Percentiles rank a stretch among this genome's conserved stretches.
These are phyloP conservation scores for Solanum clarkiae DNA, from an alignment of 257 asterid genomes.

Conservation along the genomic window DNA sequence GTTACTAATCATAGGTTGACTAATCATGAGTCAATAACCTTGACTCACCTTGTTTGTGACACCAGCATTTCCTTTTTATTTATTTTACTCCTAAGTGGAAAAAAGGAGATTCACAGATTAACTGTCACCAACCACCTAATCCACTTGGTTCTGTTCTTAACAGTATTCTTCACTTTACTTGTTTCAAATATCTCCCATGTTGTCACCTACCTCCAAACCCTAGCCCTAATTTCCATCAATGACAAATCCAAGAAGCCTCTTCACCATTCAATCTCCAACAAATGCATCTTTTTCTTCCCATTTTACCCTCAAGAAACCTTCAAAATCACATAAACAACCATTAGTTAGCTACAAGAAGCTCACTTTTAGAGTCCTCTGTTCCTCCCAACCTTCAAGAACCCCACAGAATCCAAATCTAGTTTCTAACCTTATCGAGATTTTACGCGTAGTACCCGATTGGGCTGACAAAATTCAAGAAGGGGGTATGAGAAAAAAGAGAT, in stretches of 20 bases:
- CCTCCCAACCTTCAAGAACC: conserved; percentile 10
- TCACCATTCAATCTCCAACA: conserved; percentile 14
- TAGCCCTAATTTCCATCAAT: conserved; percentile 19
- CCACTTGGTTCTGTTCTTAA: background rate
- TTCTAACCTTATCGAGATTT: conserved; percentile 20
- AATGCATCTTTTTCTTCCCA: conserved; percentile 27
- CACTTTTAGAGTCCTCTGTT: conserved; percentile 20
- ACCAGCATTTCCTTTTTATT: background rate
- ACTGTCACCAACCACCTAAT: conserved; percentile 16
- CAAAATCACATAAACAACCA: conserved; percentile 13
- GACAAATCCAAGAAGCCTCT: conserved; percentile 14
- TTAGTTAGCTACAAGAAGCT: background rate
- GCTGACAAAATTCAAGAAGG: conserved; percentile 51
- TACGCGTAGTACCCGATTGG: conserved; percentile 67
- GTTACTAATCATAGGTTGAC: no score
- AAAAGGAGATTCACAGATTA: conserved; percentile 47
- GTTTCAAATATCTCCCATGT: conserved; percentile 15
- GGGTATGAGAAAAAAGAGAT: conserved; percentile 52
- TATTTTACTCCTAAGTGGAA: conserved; percentile 5
- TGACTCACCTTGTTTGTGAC: background rate
- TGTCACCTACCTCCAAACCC: conserved; percentile 9
- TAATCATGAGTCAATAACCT: background rate
- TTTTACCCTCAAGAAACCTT: conserved; percentile 9
- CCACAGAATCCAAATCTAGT: conserved; percentile 16
- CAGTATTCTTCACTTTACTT: conserved; percentile 4